Conservation (phyloP, 805 yeast species). For the Jamesozyma spencerorum region DNA sequence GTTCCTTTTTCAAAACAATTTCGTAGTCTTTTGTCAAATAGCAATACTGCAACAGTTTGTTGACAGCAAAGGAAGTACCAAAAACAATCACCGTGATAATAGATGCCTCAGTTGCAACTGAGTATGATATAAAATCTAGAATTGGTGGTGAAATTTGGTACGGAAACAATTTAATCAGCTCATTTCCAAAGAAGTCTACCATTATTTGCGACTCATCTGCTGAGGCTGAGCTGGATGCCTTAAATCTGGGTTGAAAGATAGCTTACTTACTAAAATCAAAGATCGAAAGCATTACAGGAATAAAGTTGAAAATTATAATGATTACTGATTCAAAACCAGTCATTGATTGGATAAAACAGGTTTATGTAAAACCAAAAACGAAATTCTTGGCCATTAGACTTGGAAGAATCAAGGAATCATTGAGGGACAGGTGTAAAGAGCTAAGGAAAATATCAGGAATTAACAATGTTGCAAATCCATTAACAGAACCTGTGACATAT, state of each 20-base stretch:
- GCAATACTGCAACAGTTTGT: neutral
- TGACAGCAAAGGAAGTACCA: neutral
- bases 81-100: neutral
- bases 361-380: neutral
- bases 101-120: neutral
- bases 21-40: neutral
- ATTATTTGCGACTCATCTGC: neutral
- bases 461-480: no score
- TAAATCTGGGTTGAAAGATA: neutral
- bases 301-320: neutral
- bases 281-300: neutral
- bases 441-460: neutral
- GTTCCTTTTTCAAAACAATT: no score
- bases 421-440: neutral
- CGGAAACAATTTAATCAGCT: neutral
- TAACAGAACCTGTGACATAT: no score
- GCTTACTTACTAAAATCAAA: neutral
- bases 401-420: neutral
- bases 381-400: neutral
- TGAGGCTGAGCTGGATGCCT: neutral
- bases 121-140: neutral
- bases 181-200: neutral
- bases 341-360: neutral
- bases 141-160: neutral
- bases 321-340: neutral